These are phyloP conservation scores for Exophiala lecanii-corni DNA, from an alignment of 2,329 filamentous ascomycete genomes.

Conservation along the genomic window DNA sequence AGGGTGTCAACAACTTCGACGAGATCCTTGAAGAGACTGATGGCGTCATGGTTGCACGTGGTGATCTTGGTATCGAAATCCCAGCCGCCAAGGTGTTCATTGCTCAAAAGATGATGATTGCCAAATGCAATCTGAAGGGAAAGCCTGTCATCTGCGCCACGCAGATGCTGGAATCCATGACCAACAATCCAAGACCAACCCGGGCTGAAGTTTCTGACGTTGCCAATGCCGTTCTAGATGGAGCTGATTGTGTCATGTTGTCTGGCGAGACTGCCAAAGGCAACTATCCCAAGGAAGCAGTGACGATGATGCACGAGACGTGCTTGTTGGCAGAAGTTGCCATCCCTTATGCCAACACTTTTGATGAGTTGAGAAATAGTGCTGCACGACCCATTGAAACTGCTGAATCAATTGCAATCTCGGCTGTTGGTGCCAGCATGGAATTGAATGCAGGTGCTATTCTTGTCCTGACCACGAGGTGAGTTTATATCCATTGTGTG, in stretches of 20 bases:
- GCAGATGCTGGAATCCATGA: conserved; percentile 99
- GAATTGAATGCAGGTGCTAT: conserved; percentile 96
- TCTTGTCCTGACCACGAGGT: conserved; percentile 88
- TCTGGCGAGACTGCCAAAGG: conserved; percentile 99
- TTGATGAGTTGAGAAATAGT: conserved; percentile 86
- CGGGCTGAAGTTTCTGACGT: conserved; percentile 98
- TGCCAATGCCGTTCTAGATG: conserved; percentile 94
- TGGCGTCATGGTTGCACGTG: conserved; percentile 99
- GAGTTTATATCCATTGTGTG: conserved; percentile 28
- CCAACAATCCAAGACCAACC: conserved; percentile 97
- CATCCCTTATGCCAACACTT: conserved; percentile 93
- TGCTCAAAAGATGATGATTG: conserved; percentile 99
- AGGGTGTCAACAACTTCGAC: conserved; percentile 99
- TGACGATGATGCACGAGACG: conserved; percentile 97
- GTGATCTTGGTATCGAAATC: conserved; percentile 97
- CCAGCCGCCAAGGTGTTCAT: conserved; percentile 97
- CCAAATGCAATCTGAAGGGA: conserved; percentile 98
- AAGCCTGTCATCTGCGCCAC: conserved; percentile 99
- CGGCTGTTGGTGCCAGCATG: conserved; percentile 88
- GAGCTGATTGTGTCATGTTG: conserved; percentile 99
- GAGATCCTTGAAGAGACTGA: conserved; percentile 95
- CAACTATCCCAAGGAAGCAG: conserved; percentile 84
- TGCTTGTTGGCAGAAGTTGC: conserved; percentile 95
- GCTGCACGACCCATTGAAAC: conserved; percentile 79
- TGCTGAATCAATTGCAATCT: conserved; percentile 93